Evolutionary conservation across 192 early-diverging fungal species (phyloP).

Genomic region (Dissophora ornata): DNA sequence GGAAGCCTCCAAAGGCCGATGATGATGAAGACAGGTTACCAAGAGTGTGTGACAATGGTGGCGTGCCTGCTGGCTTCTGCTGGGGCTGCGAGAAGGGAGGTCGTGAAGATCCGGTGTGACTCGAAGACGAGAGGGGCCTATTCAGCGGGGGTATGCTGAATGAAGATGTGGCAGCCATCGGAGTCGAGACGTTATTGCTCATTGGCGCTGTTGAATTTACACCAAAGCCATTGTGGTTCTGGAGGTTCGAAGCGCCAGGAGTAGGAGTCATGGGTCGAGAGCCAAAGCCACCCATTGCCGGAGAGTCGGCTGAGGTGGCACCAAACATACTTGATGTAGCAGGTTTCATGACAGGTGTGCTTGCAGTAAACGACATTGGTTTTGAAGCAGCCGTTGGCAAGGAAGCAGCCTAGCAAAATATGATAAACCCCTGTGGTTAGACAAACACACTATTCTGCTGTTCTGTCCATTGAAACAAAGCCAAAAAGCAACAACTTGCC

Average conservation of each 20-base stretch:
- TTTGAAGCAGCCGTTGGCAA: constrained; percentile 25
- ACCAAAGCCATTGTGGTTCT: constrained; percentile 22
- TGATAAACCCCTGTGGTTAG: no score
- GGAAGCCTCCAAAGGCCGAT: constrained; percentile 52
- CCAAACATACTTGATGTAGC: constrained; percentile 49
- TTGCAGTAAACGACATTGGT: constrained; percentile 24
- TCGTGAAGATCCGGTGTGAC: constrained; percentile 11
- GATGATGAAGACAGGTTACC: constrained; percentile 45
- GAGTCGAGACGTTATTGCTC: constrained; percentile 6
- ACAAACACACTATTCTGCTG: no score
- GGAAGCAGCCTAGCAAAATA: constrained; percentile 26
- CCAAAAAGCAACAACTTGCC: neutral
- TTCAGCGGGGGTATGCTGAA: constrained; percentile 51
- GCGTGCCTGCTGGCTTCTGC: constrained; percentile 46
- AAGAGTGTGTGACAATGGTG: constrained; percentile 42
- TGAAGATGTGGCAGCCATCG: constrained; percentile 26
- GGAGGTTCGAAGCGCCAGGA: neutral
- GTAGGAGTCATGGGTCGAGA: constrained; percentile 47
- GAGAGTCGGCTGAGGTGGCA: constrained; percentile 26
- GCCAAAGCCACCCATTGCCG: constrained; percentile 8
- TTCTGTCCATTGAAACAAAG: neutral
- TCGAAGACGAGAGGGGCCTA: constrained; percentile 28
- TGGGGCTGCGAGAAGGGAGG: constrained; percentile 48
- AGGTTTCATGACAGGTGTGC: constrained; percentile 36
- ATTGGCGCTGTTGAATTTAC: neutral